phyloP scores from a whole-genome alignment of 495 filamentous ascomycete species.

The Aspergillus baeticus region DNA sequence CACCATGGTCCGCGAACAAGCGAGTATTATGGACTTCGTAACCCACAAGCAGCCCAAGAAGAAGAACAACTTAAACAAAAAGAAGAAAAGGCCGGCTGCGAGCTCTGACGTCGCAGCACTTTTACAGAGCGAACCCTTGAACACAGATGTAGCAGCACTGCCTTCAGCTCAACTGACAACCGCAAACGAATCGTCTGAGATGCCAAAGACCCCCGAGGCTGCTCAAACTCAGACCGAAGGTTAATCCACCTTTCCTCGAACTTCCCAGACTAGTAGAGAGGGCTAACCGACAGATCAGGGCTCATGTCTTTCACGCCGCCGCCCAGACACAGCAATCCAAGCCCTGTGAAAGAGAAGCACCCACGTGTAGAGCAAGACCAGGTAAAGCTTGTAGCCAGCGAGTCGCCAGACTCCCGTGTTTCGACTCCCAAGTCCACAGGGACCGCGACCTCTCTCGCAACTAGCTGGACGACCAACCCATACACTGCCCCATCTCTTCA shows the following conservation, averaged over 20 bases:
- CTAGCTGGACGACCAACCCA: conserved; percentile 2
- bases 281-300: neutral
- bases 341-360: conserved; percentile 6
- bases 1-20: conserved; percentile 1
- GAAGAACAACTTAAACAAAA: conserved; percentile 15
- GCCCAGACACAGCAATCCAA: neutral
- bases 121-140: neutral
- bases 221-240: neutral
- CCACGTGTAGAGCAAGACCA: conserved; percentile 10
- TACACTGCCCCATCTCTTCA: neutral
- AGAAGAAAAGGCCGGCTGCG: neutral
- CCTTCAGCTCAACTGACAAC: neutral
- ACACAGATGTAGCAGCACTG: neutral
- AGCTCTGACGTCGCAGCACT: neutral
- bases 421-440: conserved; percentile 14
- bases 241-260: neutral
- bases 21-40: conserved; percentile 9
- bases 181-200: neutral
- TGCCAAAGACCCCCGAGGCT: neutral
- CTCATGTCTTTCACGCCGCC: neutral
- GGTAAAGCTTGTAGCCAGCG: neutral
- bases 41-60: conserved; percentile 7
- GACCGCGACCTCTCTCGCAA: conserved; percentile 1
- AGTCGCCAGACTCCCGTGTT: neutral
- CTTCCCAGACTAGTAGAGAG: too few species aligned